Base-by-base conservation (phyloP, 2,329 filamentous ascomycete genomes). In the Hymenoscyphus linearis region DNA sequence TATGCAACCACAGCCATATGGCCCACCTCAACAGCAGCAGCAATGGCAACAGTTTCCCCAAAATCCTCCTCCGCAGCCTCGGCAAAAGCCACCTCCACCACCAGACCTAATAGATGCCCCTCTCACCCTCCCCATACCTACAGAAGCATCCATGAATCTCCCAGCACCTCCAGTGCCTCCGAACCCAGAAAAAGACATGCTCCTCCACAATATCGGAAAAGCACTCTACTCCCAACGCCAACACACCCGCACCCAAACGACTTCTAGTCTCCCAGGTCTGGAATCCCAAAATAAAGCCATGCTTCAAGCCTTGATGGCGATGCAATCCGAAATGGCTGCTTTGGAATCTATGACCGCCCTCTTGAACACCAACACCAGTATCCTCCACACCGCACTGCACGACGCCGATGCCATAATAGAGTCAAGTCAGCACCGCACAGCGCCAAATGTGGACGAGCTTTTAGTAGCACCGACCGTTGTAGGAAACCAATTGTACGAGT, bases 391-490 rank as follows among this genome's bases (percentile, higher is more conserved):
- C 47, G 87, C 89, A 2, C 85, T 98, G 57, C 81, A 83, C 34
- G 87, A 89, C 64, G 93, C 93, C 2, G 93, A 97, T 72, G 78
- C 78, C 5, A 86, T 93, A 12, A 90, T 97, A 65, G 82, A 85
- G 50, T 83, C 85, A 57, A 90, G 90, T n/a, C 82, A 85, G 60
- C 80, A 80, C 16, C 85, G 90, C 55, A 81, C 82, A 47, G 82
- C 87, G 1, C 92, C 93, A 0, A 85, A 87, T 55, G 88, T 98
- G 55, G 95, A 99, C 73, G 92, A 96, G 63, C 82, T 98, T 36
- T 80, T 99, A 2, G 91, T 97, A n/a, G 91, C 93, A 2, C 92
- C 93, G 0, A 97, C 91, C 0, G 88, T 97, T 1, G 95, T 97
- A 4, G 91, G 90, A 0, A 93, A 93, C 66, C 95, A 99, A 78